Conservation (phyloP, 139 green algal species). For the Haematococcus lacustris region DNA sequence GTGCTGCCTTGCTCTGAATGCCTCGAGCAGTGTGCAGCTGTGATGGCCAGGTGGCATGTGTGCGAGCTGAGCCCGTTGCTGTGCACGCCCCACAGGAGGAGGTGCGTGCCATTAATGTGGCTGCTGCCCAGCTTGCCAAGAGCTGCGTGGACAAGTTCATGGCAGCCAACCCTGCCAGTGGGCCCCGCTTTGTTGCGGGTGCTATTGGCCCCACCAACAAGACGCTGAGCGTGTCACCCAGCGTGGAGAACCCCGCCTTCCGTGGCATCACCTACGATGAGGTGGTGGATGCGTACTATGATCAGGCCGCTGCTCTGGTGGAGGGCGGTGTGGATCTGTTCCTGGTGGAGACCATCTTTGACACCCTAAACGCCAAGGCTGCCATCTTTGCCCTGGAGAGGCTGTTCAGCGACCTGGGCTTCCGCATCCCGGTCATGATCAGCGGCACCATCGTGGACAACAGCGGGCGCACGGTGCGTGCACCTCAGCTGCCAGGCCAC, state of each 20-base stretch:
- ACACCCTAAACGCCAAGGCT: slow-evolving; percentile 96
- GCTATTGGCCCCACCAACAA: slow-evolving; percentile 95
- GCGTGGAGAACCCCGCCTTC: slow-evolving; percentile 95
- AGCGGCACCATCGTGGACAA: slow-evolving; percentile 96
- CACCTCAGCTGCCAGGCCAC: neutral
- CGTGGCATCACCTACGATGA: slow-evolving; percentile 93
- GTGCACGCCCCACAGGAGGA: too few relatives aligned
- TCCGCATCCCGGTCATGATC: slow-evolving; percentile 89
- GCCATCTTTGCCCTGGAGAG: slow-evolving; percentile 90
- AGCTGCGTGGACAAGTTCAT: slow-evolving; percentile 61
- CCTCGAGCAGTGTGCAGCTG: too few relatives aligned
- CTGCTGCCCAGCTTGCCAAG: slow-evolving; percentile 86
- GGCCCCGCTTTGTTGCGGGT: slow-evolving; percentile 85
- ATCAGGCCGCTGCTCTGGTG: slow-evolving; percentile 80
- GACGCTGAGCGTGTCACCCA: slow-evolving; percentile 91
- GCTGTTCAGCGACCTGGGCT: slow-evolving; percentile 76
- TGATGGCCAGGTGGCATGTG: too few relatives aligned
- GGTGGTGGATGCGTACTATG: slow-evolving; percentile 88
- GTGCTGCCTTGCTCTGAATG: too few relatives aligned
- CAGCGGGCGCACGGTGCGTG: slow-evolving; percentile 70
- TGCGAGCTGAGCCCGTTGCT: too few relatives aligned
- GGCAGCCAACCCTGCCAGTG: slow-evolving; percentile 60
- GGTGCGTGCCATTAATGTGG: too few relatives aligned
- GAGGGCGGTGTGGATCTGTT: slow-evolving; percentile 92
- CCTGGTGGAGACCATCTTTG: slow-evolving; percentile 98